Evolutionary conservation across 2,329 filamentous ascomycete species (phyloP), one percentile per base, ranked within the genome.

Genomic region (Cadophora gregata): DNA sequence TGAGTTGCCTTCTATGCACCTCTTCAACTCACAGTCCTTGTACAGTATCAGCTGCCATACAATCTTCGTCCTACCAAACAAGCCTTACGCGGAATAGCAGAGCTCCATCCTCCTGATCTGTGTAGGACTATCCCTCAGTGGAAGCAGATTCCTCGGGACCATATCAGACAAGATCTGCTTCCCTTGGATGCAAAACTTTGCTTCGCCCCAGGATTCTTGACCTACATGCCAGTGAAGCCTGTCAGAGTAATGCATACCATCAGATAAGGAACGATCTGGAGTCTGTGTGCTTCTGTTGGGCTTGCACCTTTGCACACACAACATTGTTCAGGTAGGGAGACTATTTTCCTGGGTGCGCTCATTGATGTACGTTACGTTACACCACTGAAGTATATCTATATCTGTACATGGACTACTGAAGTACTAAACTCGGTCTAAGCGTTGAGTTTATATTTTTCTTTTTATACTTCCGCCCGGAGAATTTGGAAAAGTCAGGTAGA

Each of bases 201-300:
- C 36, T 60, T 24, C 47, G n/a, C 2, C 27, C 21, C n/a, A 59
- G 36, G 21, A 19, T 47, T 16, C 21, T 27, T 24, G 38, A 48
- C 25, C 29, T 16, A 47, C 21, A 51, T 29, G 27, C 65, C 61
- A 67, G 64, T 67, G 56, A 62, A 24, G 25, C 29, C 33, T 36
- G 19, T 59, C 8, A 64, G 48, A 25, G 45, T 50, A 27, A 60
- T 29, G 36, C 29, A 12, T 19, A 27, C 38, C 21, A 36, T 25
- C 24, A 67, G 61, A 67, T 67, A 67, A 67, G 65, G 21, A 38
- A 56, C 56, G 24, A 61, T 36, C n/a, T 24, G 6, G 9, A 9
- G 48, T 25, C 24, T 51, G 48, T 51, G 33, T 6, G 21, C 14
- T 33, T 50, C 59, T 14, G 50, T 62, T 50, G 38, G 25, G 61